phyloP scores from a whole-genome alignment of 225 moss, liverwort and hornwort species.

The Sphagnum contortum region DNA sequence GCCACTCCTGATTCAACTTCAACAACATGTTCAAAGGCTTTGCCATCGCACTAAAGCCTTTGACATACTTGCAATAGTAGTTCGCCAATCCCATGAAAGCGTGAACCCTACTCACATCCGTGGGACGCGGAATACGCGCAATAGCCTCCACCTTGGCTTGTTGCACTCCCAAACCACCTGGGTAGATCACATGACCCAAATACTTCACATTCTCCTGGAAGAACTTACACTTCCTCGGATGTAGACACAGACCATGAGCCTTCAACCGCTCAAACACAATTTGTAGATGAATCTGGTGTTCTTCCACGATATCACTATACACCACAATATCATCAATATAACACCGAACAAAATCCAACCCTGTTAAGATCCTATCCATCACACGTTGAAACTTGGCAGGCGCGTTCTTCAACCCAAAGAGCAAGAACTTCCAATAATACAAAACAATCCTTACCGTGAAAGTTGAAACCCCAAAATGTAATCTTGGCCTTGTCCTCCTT shows the following conservation, averaged over 20 bases:
- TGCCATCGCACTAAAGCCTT: neutral
- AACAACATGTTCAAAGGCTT: slow-evolving; percentile 1
- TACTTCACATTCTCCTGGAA: neutral
- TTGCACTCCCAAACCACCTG: neutral
- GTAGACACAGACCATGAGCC: neutral
- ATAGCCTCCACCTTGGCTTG: neutral
- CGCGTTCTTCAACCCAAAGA: neutral
- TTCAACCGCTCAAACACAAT: neutral
- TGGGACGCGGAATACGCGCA: neutral
- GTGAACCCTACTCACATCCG: neutral
- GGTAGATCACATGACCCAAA: neutral
- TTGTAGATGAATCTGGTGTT: neutral
- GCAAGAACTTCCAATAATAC: slow-evolving; percentile 3
- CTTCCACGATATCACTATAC: neutral
- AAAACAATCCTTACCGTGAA: neutral
- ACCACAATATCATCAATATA: slow-evolving; percentile 7
- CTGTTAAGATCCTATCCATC: neutral
- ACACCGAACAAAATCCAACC: neutral
- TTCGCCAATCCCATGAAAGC: neutral
- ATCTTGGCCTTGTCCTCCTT: neutral
- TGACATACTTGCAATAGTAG: neutral
- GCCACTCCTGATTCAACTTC: neutral
- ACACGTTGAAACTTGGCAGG: neutral
- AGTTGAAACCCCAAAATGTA: slow-evolving; percentile 4
- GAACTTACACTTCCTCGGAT: neutral